Conservation (phyloP, 1,139 yeast genomes). For the Sugiyamaella xylanicola region DNA sequence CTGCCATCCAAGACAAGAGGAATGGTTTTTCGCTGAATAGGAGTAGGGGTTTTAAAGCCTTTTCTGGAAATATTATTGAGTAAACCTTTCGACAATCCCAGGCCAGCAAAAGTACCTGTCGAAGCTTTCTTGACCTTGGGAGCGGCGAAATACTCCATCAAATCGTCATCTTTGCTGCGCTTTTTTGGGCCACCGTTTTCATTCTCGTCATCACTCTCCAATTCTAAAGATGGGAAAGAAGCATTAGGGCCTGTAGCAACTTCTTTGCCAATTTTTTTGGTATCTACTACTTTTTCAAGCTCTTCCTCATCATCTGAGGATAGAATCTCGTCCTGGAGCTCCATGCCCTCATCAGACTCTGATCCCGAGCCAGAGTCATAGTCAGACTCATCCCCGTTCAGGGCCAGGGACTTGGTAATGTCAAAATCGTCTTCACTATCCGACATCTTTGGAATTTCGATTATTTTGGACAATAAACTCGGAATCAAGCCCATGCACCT, state of each 20-base stretch:
- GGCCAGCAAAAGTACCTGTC: constrained; percentile 81
- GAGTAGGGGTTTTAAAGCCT: constrained; percentile 95
- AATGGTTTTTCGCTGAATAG: constrained; percentile 93
- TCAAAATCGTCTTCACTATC: constrained; percentile 63
- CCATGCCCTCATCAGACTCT: constrained; percentile 39
- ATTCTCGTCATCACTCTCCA: constrained; percentile 61
- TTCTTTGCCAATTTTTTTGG: constrained; percentile 30
- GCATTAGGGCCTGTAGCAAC: neutral
- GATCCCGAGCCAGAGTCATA: constrained; percentile 48
- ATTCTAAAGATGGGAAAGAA: constrained; percentile 65
- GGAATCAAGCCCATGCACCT: too few species aligned
- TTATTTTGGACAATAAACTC: too few species aligned
- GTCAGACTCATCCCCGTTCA: constrained; percentile 46
- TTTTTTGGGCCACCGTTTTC: constrained; percentile 49
- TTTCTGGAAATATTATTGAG: constrained; percentile 72
- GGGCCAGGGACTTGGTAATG: constrained; percentile 65
- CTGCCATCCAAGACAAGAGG: constrained; percentile 84
- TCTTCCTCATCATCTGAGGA: constrained; percentile 50
- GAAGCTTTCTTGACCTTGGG: constrained; percentile 62
- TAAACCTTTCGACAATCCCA: constrained; percentile 78
- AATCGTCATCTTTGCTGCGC: constrained; percentile 47
- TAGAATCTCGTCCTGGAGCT: constrained; percentile 61
- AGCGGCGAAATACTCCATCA: constrained; percentile 51
- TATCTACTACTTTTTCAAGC: constrained; percentile 33
- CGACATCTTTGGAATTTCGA: constrained; percentile 25